Evolutionary conservation across 1,284 basidiomycete species (phyloP).

Genomic region (Sutorius eximius): DNA sequence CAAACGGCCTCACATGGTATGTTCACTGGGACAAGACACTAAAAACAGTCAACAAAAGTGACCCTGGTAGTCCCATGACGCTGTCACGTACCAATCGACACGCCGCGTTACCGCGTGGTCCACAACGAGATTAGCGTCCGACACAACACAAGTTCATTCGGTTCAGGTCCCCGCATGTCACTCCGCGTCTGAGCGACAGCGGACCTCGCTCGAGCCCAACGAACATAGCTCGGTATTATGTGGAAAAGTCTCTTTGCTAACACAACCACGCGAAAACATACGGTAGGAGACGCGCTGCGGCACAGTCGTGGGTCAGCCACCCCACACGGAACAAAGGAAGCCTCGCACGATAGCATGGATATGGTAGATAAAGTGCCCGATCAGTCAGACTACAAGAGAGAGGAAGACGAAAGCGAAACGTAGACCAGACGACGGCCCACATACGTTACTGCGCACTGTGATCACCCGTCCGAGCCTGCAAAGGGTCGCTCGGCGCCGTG

Average conservation of each 20-base stretch:
- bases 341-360: background rate
- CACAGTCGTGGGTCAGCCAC: background rate
- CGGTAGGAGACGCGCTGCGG: background rate
- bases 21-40: background rate
- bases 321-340: background rate
- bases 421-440: background rate
- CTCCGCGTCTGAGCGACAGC: background rate
- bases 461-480: constrained; percentile 1
- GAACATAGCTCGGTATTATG: background rate
- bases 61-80: background rate
- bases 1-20: background rate
- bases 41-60: background rate
- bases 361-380: constrained; percentile 1
- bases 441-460: constrained; percentile 7
- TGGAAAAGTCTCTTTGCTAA: background rate
- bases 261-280: background rate
- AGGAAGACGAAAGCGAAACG: background rate
- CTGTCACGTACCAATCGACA: background rate
- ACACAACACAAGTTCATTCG: background rate
- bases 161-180: background rate
- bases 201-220: background rate
- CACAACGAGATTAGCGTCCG: constrained; percentile 2
- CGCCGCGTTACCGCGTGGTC: background rate
- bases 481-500: constrained; percentile 34
- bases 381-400: background rate